Conservation (phyloP, 2,329 filamentous ascomycete genomes). For the Fusarium sp. region DNA sequence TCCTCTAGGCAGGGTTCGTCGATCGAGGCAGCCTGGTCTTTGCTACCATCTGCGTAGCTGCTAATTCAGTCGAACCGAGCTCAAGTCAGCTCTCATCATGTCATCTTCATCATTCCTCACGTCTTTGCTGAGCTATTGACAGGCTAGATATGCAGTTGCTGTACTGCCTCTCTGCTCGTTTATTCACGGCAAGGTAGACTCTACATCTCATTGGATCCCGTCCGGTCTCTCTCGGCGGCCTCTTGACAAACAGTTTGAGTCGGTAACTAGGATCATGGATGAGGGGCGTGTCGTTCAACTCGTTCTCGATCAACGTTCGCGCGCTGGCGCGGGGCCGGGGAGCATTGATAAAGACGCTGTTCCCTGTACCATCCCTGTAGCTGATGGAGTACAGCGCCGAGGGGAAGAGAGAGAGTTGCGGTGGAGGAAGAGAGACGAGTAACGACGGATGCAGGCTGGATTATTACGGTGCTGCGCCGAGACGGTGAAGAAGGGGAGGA, state of each 20-base stretch:
- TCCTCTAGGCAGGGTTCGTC: constrained; percentile 22
- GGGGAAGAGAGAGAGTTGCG: constrained; percentile 11
- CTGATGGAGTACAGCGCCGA: constrained; percentile 23
- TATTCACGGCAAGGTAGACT: constrained; percentile 1
- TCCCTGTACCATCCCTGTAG: constrained; percentile 36
- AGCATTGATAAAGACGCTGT: constrained; percentile 30
- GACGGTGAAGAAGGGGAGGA: constrained; percentile 4
- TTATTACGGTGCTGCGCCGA: constrained; percentile 13
- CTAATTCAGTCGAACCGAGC: constrained; percentile 29
- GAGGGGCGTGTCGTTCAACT: constrained; percentile 22
- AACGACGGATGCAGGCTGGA: constrained; percentile 10
- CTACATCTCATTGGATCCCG: not conserved
- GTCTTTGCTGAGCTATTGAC: not conserved
- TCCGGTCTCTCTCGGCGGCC: constrained; percentile 4
- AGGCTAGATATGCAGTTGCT: constrained; percentile 17
- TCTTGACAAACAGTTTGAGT: constrained; percentile 2
- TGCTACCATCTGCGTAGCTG: constrained; percentile 16
- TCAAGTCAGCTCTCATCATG: constrained; percentile 28
- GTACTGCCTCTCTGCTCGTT: constrained; percentile 18
- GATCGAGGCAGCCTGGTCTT: constrained; percentile 4
- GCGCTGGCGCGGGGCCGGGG: constrained; percentile 24
- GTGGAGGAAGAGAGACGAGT: constrained; percentile 14
- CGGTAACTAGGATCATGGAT: constrained; percentile 24
- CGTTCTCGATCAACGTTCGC: constrained; percentile 31
- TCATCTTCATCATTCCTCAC: constrained; percentile 20